A percentile compares a stretch with the other conserved stretches of the same genome.
phyloP scores from a whole-genome alignment of 768 basidiomycete genomes.

The Kwoniella europaea region DNA sequence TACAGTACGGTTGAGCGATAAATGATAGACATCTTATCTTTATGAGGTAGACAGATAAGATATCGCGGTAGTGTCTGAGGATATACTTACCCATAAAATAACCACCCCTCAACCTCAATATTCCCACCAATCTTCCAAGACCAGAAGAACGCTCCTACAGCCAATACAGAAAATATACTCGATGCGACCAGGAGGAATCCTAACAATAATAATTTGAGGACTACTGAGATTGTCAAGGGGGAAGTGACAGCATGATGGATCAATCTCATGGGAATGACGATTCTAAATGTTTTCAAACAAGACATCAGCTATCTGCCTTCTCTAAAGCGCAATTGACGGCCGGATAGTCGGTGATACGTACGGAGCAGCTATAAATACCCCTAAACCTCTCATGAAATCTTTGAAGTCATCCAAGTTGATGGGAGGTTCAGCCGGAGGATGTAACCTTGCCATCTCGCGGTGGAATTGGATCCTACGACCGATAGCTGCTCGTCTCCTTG shows the following conservation, averaged over 20 bases:
- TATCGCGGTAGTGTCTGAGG: no score
- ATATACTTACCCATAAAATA: constrained; percentile 54
- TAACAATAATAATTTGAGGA: constrained; percentile 47
- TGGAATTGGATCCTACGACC: constrained; percentile 6
- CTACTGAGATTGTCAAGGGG: constrained; percentile 50
- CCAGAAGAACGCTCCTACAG: constrained; percentile 54
- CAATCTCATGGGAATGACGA: constrained; percentile 43
- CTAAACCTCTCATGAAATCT: constrained; percentile 5
- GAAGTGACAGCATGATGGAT: constrained; percentile 46
- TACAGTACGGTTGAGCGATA: neutral
- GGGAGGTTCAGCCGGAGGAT: constrained; percentile 4
- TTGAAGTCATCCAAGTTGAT: constrained; percentile 4
- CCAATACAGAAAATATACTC: constrained; percentile 47
- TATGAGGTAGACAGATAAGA: no score
- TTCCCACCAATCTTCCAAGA: constrained; percentile 48
- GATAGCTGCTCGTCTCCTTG: neutral
- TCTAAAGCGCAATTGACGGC: neutral
- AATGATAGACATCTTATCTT: neutral
- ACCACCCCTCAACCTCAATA: constrained; percentile 56
- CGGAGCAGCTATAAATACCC: neutral
- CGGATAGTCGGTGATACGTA: neutral
- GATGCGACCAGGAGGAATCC: constrained; percentile 41
- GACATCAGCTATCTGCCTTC: neutral
- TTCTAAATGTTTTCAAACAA: constrained; percentile 17
- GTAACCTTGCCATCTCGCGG: constrained; percentile 3